Evolutionary conservation across 345 rosid species (phyloP), one percentile per base, ranked within the genome.

Genomic region (Eucalyptus sp.): DNA sequence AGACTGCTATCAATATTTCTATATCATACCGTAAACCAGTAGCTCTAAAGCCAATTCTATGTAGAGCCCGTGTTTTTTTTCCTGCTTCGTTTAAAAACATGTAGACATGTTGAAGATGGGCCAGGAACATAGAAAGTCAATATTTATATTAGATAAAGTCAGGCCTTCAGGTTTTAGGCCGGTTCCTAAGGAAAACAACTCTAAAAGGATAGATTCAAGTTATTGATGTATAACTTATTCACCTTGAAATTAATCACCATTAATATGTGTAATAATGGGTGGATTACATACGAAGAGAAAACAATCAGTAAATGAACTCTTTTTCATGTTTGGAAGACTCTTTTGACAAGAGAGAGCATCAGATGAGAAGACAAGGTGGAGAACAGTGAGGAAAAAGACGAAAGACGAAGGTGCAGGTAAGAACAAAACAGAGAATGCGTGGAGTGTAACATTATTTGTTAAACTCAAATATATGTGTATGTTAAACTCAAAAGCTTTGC

Each of bases 401-500:
- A 64, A 64, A 64, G 37, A 29, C 3, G 71, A 64, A 29, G 71
- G 71, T 64, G 71, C 71, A 3, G 71, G 18, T 64, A 64, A 31
- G 31, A 64, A 14, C 31, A 64, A 64, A 14, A 64, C 71, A 29
- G 8, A 29, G 9, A 13, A 64, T 52, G 10, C 10, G 24, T 18
- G 58, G 17, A 64, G 5, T 29, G 33, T 13, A 29, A 64, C 71
- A 6, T 64, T 64, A 64, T 15, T 29, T 5, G 17, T 29, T 7
- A 64, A 64, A 64, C 71, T 64, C 3, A 16, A 66, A 31, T 22
- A 66, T 4, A 14, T 18, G 2, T 66, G 58, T 52, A 52, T 18
- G 1, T 18, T 52, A 52, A 52, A 18, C 10, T 52, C 0, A 52
- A 52, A 4, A 52, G 4, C 1, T 52, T 18, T 7, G 4, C 4